A percentile compares a stretch with the other conserved stretches of the same genome.
Evolutionary conservation across 257 asterid species (phyloP).

Genomic region (Solanum chmielewskii): DNA sequence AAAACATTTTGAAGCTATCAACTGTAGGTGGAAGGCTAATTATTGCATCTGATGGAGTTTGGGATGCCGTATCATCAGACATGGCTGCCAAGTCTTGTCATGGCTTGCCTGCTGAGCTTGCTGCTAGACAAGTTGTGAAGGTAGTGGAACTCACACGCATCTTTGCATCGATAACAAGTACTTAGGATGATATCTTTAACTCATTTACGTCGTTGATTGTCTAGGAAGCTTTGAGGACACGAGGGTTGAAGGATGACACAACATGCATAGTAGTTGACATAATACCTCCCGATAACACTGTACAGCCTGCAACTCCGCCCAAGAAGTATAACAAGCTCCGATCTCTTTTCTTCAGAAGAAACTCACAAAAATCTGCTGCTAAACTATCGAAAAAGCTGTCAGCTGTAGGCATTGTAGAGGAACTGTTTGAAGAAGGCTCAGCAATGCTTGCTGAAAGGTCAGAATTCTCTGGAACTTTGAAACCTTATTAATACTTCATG

Average conservation of each 20-base stretch:
- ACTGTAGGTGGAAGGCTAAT: conserved; percentile 70
- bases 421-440: conserved; percentile 77
- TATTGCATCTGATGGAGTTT: conserved; percentile 82
- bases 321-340: conserved; percentile 35
- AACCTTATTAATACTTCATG: not conserved
- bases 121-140: conserved; percentile 68
- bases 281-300: conserved; percentile 36
- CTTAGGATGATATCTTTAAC: not conserved
- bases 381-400: conserved; percentile 36
- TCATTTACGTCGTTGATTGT: conserved; percentile 1
- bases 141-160: conserved; percentile 10
- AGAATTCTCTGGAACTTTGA: not conserved
- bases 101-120: conserved; percentile 76
- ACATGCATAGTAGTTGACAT: conserved; percentile 78
- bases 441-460: conserved; percentile 69
- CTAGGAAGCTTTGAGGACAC: conserved; percentile 64
- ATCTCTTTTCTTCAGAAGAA: conserved; percentile 32
- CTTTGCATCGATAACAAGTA: not conserved
- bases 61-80: conserved; percentile 82
- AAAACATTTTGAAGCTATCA: conserved; percentile 31
- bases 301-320: conserved; percentile 25
- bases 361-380: conserved; percentile 16
- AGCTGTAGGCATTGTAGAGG: conserved; percentile 62
- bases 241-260: conserved; percentile 79
- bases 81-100: conserved; percentile 60